Base-by-base conservation (phyloP, 306 rosid genomes). In the Malus asiatica region DNA sequence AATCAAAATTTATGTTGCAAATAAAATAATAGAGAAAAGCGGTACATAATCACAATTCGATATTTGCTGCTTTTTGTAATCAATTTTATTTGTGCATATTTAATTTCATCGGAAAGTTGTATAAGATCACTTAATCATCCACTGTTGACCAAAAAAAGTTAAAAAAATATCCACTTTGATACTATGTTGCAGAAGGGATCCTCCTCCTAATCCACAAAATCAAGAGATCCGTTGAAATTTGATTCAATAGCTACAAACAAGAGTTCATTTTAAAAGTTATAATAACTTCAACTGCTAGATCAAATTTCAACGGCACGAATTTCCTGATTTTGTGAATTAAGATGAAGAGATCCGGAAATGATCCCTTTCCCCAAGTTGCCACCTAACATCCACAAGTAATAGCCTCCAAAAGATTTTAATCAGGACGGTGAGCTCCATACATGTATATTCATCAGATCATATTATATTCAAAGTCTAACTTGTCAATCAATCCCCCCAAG, bases 321-420 rank as follows among this genome's bases (percentile, higher is more conserved):
- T 32, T 0, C 1, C 35, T 32, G 6, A 32, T 32, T 32, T 32
- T 1, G 4, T 30, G 33, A 0, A 30, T 30, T 30, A 30, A 0
- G 4, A 32, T 1, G 35, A 32, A 32, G 35, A 32, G 35, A 32
- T 32, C 35, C 6, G 5, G 5, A 32, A 0, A 32, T 0, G 1
- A 32, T 32, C 35, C 6, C 35, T 32, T 32, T 32, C 35, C 35
- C 35, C 35, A 32, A 32, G 35, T 32, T 32, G 33, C 52, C 52
- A 46, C 14, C 80, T 46, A 66, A 75, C 42, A 63, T 57, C 64
- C 67, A 25, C 68, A 69, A 23, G 77, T 13, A 11, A 19, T 58
- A 22, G 42, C 53, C 51, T 8, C 3, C 13, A 45, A 44, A 19
- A 27, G 45, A 27, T 16, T 74, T 25, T 61, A 74, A 27, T 61